Percentiles rank a stretch among this genome's conserved stretches.
These are phyloP conservation scores for Ganoderma sinense DNA, from an alignment of 1,284 basidiomycete genomes.

Conservation along the genomic window DNA sequence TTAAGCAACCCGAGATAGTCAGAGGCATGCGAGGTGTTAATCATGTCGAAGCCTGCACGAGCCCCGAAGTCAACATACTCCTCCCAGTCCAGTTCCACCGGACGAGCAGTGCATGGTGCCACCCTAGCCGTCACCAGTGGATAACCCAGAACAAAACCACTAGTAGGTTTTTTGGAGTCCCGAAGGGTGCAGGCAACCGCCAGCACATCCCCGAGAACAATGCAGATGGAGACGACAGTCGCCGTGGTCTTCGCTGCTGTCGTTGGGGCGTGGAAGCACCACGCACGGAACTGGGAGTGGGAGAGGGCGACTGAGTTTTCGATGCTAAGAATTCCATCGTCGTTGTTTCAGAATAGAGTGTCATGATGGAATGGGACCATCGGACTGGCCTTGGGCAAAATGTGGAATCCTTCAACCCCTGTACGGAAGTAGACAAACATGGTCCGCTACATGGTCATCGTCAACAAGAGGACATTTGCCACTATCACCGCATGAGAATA, in stretches of 20 bases:
- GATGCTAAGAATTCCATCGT: conserved; percentile 16
- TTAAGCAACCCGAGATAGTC: too few relatives aligned
- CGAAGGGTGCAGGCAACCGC: conserved; percentile 42
- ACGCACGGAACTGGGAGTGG: conserved; percentile 43
- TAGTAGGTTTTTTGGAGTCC: neutral
- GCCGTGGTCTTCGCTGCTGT: conserved; percentile 8
- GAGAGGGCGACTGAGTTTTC: conserved; percentile 38
- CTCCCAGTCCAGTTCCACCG: conserved; percentile 11
- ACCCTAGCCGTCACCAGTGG: neutral
- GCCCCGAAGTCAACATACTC: too few relatives aligned
- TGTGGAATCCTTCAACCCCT: conserved; percentile 49
- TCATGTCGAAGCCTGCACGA: too few relatives aligned
- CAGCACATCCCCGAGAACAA: conserved; percentile 46
- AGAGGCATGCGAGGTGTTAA: too few relatives aligned
- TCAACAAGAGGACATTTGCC: conserved; percentile 48
- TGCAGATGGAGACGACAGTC: conserved; percentile 38
- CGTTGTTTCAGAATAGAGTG: conserved; percentile 40
- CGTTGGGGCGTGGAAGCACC: conserved; percentile 44
- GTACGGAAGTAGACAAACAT: conserved; percentile 53
- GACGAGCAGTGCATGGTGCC: neutral
- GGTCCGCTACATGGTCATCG: conserved; percentile 37
- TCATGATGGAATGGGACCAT: conserved; percentile 56
- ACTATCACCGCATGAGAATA: conserved; percentile 36
- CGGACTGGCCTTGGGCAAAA: conserved; percentile 57
- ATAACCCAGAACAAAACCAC: too few relatives aligned